Conservation (phyloP, 768 basidiomycete species). For the Lactarius pseudohatsudake region DNA sequence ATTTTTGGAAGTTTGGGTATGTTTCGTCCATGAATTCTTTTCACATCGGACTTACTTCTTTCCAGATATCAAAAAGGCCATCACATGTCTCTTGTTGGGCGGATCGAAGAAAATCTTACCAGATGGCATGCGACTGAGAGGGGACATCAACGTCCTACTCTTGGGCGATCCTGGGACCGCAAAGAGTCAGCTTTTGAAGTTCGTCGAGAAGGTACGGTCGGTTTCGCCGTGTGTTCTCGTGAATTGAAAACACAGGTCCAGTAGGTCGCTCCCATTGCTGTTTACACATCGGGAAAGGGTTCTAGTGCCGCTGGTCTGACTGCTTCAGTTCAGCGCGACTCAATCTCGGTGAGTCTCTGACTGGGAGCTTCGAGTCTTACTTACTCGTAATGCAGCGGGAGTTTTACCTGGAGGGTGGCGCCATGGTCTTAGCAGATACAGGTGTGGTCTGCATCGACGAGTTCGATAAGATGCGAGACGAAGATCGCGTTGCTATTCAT, state of each 20-base stretch:
- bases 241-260: background rate
- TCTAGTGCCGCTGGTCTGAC: constrained; percentile 98
- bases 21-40: background rate
- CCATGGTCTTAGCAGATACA: constrained; percentile 98
- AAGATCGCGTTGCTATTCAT: constrained; percentile 98
- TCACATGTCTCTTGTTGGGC: constrained; percentile 93
- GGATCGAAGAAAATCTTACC: constrained; percentile 97
- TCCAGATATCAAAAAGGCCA: constrained; percentile 96
- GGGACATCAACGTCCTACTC: constrained; percentile 95
- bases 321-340: constrained; percentile 93
- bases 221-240: background rate
- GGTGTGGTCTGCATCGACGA: constrained; percentile 99
- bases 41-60: background rate
- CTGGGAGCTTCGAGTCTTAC: background rate
- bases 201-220: constrained; percentile 82
- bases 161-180: constrained; percentile 99
- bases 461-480: constrained; percentile 99
- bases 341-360: constrained; percentile 68
- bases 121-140: constrained; percentile 94
- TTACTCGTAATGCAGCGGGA: constrained; percentile 62
- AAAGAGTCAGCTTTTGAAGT: constrained; percentile 96
- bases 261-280: constrained; percentile 94
- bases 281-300: constrained; percentile 98
- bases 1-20: constrained; percentile 93
- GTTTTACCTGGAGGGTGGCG: constrained; percentile 98